Evolutionary conservation across 768 basidiomycete genomes (phyloP).

Genomic region (Suillus spraguei): DNA sequence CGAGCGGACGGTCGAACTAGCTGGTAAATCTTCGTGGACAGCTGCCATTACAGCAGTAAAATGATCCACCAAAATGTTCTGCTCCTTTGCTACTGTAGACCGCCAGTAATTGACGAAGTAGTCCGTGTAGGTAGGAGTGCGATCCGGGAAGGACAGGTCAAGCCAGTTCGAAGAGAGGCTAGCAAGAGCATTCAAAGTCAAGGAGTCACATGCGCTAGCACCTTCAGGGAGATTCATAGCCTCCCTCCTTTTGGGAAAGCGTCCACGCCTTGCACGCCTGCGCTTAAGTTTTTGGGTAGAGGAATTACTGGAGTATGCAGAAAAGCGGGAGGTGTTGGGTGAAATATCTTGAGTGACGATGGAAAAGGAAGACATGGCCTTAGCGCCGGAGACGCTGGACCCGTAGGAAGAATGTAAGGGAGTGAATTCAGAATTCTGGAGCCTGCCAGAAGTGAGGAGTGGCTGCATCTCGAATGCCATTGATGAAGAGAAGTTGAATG

Average conservation of each 20-base stretch:
- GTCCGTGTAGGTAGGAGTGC: not conserved
- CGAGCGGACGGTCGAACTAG: not conserved
- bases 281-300: not conserved
- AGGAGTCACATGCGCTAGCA: not conserved
- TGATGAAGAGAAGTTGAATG: not conserved
- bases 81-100: not conserved
- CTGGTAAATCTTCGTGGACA: not conserved
- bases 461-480: constrained; percentile 2
- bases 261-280: not conserved
- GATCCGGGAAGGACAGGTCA: not conserved
- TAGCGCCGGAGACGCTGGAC: not conserved
- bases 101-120: constrained; percentile 5
- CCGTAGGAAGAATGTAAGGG: not conserved
- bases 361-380: not conserved
- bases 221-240: not conserved
- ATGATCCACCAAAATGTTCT: not conserved
- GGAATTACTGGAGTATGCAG: not conserved
- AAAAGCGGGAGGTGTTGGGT: not conserved
- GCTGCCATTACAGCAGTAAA: not conserved
- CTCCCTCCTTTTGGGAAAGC: not conserved
- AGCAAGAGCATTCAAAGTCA: not conserved
- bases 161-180: not conserved
- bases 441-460: not conserved
- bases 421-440: not conserved
- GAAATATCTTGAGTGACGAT: not conserved